A percentile compares a stretch with the other conserved stretches of the same genome.
Evolutionary conservation across 192 early-diverging fungal species (phyloP).

Genomic region (Pilaira anomala): DNA sequence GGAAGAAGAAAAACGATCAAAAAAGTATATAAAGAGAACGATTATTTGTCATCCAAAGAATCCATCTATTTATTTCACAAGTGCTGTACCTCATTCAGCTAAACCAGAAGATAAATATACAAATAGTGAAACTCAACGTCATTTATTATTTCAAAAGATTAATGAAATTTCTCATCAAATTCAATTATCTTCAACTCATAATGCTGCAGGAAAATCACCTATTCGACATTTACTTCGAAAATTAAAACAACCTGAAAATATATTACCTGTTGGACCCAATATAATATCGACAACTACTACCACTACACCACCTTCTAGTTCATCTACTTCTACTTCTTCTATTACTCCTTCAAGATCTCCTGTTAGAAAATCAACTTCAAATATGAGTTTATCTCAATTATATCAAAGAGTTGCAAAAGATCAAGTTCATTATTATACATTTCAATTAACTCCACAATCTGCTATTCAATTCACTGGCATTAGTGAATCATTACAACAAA

Average conservation of each 20-base stretch:
- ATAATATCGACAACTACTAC: background rate
- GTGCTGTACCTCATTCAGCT: slow-evolving; percentile 15
- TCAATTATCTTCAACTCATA: slow-evolving; percentile 11
- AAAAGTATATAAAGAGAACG: slow-evolving; percentile 15
- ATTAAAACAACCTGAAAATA: slow-evolving; percentile 5
- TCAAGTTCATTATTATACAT: slow-evolving; percentile 27
- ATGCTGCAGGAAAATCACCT: slow-evolving; percentile 6
- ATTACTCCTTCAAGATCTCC: background rate
- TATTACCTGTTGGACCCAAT: background rate
- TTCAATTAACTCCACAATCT: slow-evolving; percentile 20
- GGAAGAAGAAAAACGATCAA: slow-evolving; percentile 27
- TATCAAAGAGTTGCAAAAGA: slow-evolving; percentile 33
- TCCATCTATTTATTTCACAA: slow-evolving; percentile 32
- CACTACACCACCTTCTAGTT: background rate
- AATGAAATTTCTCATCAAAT: slow-evolving; percentile 15
- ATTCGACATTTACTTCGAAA: slow-evolving; percentile 23
- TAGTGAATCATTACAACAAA: slow-evolving; percentile 4
- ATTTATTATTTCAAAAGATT: slow-evolving; percentile 29
- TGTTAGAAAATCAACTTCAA: slow-evolving; percentile 10
- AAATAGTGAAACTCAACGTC: slow-evolving; percentile 21
- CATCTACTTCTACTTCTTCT: background rate
- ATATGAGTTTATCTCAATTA: slow-evolving; percentile 20
- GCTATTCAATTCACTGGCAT: slow-evolving; percentile 3
- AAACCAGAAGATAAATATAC: slow-evolving; percentile 21
- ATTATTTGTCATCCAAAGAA: slow-evolving; percentile 31